Base-by-base conservation (phyloP, 2,329 filamentous ascomycete species). In the Ophioceras dolichostomum region DNA sequence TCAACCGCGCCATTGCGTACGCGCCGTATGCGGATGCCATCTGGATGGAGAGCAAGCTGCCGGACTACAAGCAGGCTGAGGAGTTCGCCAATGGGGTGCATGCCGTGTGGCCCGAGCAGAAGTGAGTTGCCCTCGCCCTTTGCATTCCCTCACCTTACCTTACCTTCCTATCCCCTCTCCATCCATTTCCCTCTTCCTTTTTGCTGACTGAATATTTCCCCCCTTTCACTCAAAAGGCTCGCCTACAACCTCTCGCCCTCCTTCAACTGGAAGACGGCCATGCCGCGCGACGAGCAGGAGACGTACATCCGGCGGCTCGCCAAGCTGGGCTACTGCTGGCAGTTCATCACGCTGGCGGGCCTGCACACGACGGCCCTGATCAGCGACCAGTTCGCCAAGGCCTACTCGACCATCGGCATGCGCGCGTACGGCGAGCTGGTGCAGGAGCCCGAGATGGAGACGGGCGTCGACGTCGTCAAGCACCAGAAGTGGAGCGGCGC, bases 211-310 rank as follows among this genome's bases (percentile, higher is more conserved):
- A 41, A 19, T 9, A 8, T 5, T n/a, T n/a, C n/a, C n/a, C n/a
- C n/a, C n/a, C n/a, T n/a, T n/a, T n/a, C n/a, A n/a, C n/a, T n/a
- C 4, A 29, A 17, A 47, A 91, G 84, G 59, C 82, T 98, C 42
- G 83, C 91, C 5, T 98, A 98, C 70, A 98, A 98, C 70, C 80
- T 98, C 46, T 95, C 87, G 0, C 91, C 91, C 21, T 94, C 87
- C 4, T 98, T 98, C 81, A 98, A 98, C 76, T 98, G 91, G 91
- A 96, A 96, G 70, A 73, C 87, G 41, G 91, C 89, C 51, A 95
- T 95, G 88, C 73, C 85, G 32, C 77, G 83, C 47, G 70, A 73
- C 37, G 89, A 96, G 59, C 91, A 98, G 65, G 86, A 94, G 67
- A 98, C 91, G 16, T 98, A 96, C 67, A 98, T 98, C 67, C 69